Base-by-base conservation (phyloP, 495 filamentous ascomycete genomes). In the Xylaria flabelliformis region DNA sequence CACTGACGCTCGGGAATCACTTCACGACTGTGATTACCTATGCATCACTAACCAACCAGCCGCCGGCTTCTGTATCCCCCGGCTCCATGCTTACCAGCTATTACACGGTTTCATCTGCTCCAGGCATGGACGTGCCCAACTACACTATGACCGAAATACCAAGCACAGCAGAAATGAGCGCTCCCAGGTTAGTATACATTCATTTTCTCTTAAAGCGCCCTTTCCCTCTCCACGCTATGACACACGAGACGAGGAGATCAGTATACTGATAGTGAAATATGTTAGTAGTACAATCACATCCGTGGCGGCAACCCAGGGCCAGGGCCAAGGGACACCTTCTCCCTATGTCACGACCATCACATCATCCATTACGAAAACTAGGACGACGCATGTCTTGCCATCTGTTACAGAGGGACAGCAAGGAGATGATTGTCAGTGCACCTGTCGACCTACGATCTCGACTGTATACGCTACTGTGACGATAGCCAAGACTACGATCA, bases 1-100 rank as follows among this genome's bases (percentile, higher is more conserved):
- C 76, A 1, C 42, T 78, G 4, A 74, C 74, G 0, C 73, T 78
- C 19, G 76, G 76, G 21, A 76, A 36, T 15, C 72, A 78, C 44
- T 78, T 72, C 69, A 78, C 76, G 39, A 78, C 72, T 26, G 53
- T 73, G 8, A 76, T 78, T 26, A 75, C 69, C 17, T 78, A 78
- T 26, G 74, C 72, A 4, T 76, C 76, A 6, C 67, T 76, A 42
- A 75, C 73, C 3, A 73, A 42, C 13, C 34, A 29, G 4, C 32
- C 67, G 21, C 74, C 74, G 8, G 69, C 65, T 39, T 71, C 76
- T 26, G 74, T 74, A 13, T 74, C 73, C 5, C 48, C 50, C 24
- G 63, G 63, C 44, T 48, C 64, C 4, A 41, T 50, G 2, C 12
- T 71, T 70, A 48, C 72, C 58, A 24, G 51, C 72, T 59, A 64